Conservation (phyloP, 768 basidiomycete species). For the Collybia nuda region DNA sequence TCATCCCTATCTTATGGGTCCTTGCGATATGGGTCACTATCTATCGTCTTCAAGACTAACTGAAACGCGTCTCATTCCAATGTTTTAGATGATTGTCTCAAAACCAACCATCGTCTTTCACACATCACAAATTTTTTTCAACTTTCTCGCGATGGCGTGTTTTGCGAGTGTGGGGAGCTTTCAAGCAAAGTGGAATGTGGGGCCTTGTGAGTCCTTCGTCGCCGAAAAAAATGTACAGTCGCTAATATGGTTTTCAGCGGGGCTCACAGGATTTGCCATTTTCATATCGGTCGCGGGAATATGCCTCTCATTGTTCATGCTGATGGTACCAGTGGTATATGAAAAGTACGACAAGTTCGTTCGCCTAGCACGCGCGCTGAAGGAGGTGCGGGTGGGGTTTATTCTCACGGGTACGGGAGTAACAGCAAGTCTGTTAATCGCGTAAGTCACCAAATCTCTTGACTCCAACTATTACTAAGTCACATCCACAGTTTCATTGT, state of each 20-base stretch:
- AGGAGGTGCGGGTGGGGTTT: constrained; percentile 80
- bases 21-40: constrained; percentile 67
- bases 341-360: constrained; percentile 84
- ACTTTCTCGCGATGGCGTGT: constrained; percentile 89
- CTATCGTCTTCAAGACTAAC: constrained; percentile 12
- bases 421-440: constrained; percentile 67
- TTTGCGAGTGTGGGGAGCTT: constrained; percentile 88
- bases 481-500: constrained; percentile 56
- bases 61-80: constrained; percentile 9
- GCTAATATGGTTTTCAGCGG: constrained; percentile 52
- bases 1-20: constrained; percentile 64
- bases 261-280: constrained; percentile 82
- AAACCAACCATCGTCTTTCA: constrained; percentile 81
- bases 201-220: constrained; percentile 68
- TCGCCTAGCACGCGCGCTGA: constrained; percentile 76
- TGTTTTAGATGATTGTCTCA: constrained; percentile 77
- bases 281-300: constrained; percentile 77
- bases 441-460: constrained; percentile 47
- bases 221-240: constrained; percentile 1
- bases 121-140: constrained; percentile 84
- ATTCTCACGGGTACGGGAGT: constrained; percentile 77
- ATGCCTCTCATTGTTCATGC: constrained; percentile 69
- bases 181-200: constrained; percentile 81
- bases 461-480: constrained; percentile 6
- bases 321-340: constrained; percentile 77